A percentile compares a stretch with the other conserved stretches of the same genome.
Evolutionary conservation across 2,329 filamentous ascomycete species (phyloP).

Genomic region (Lasiodiplodia sp.): DNA sequence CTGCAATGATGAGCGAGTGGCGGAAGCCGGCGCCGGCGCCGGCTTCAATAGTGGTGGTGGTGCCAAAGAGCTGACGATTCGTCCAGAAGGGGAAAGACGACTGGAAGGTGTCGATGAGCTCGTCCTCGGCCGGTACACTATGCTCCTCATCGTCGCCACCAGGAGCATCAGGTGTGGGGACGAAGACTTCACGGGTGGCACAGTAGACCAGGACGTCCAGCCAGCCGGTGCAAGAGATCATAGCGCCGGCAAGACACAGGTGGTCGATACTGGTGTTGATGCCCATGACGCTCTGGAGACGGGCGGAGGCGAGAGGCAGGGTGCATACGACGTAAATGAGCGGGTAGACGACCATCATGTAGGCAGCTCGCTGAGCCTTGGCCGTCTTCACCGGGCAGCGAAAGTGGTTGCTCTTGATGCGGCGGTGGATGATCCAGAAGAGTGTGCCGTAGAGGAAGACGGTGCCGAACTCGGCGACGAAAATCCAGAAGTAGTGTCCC

Average conservation of each 20-base stretch:
- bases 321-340: constrained; percentile 75
- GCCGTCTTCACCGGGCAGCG: constrained; percentile 44
- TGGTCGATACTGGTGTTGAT: constrained; percentile 51
- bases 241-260: constrained; percentile 60
- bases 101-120: constrained; percentile 45
- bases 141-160: constrained; percentile 31
- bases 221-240: constrained; percentile 66
- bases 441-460: constrained; percentile 58
- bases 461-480: constrained; percentile 60
- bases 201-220: constrained; percentile 67
- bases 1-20: background rate
- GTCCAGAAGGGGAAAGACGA: constrained; percentile 38
- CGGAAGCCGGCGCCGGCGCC: background rate
- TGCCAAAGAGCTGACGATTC: constrained; percentile 50
- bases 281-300: constrained; percentile 69
- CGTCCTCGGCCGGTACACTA: constrained; percentile 35
- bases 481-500: constrained; percentile 72
- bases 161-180: constrained; percentile 57
- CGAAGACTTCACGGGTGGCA: constrained; percentile 62
- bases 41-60: constrained; percentile 54
- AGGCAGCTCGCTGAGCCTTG: constrained; percentile 50
- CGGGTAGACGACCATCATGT: constrained; percentile 72
- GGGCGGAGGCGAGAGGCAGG: constrained; percentile 68
- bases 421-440: constrained; percentile 48
- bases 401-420: constrained; percentile 48